phyloP scores from a whole-genome alignment of 345 rosid species.

The Eucalyptus microcorys region DNA sequence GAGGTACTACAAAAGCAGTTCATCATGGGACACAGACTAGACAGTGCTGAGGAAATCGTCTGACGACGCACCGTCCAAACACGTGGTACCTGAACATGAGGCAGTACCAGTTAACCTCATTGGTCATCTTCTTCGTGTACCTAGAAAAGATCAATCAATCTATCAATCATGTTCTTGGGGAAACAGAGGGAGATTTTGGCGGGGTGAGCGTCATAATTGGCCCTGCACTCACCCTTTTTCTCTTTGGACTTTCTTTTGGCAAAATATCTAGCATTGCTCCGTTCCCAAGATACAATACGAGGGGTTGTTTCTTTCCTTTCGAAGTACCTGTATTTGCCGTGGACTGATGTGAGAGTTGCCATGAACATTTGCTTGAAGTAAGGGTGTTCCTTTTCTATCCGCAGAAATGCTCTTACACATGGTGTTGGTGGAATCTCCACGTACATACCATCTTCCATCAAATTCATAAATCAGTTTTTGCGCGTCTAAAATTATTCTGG shows the following conservation, averaged over 20 bases:
- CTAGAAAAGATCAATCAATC: neutral
- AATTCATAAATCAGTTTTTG: neutral
- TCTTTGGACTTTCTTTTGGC: neutral
- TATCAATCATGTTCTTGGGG: neutral
- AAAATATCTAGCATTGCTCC: neutral
- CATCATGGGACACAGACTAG: neutral
- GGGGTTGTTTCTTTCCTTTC: neutral
- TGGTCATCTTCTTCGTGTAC: neutral
- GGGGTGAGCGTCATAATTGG: neutral
- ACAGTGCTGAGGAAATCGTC: neutral
- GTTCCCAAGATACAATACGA: neutral
- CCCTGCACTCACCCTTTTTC: neutral
- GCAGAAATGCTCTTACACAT: neutral
- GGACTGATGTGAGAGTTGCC: neutral
- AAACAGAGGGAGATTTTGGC: neutral
- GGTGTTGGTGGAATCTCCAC: neutral
- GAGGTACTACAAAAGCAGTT: neutral
- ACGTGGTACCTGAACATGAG: neutral
- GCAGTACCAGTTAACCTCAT: neutral
- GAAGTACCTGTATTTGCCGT: neutral
- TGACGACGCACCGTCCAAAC: neutral
- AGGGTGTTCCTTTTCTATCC: neutral
- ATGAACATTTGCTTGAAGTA: neutral
- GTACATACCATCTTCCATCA: neutral
- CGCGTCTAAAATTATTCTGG: neutral